Percentiles rank a stretch among this genome's conserved stretches.
These are phyloP conservation scores for Schizonepeta tenuifolia DNA, from an alignment of 257 asterid species.

Conservation along the genomic window DNA sequence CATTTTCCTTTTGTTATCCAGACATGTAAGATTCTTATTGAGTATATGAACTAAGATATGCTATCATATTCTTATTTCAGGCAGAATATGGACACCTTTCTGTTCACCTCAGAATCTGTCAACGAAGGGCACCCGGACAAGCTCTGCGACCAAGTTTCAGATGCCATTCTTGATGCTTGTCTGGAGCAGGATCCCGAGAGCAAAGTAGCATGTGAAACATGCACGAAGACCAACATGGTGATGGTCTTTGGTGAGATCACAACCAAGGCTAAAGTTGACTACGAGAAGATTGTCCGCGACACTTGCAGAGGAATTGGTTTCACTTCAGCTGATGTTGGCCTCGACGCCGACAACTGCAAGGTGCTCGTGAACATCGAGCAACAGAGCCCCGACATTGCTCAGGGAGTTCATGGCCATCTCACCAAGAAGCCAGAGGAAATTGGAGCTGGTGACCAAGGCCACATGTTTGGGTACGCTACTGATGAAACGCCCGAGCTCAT, in stretches of 20 bases:
- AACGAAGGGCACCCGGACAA: constrained; percentile 95
- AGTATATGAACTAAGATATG: neutral
- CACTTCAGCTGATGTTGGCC: constrained; percentile 82
- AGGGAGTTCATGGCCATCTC: constrained; percentile 91
- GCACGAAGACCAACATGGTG: constrained; percentile 95
- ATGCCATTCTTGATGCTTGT: constrained; percentile 93
- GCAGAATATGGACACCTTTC: constrained; percentile 70
- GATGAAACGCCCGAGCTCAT: constrained; percentile 92
- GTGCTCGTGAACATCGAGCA: constrained; percentile 92
- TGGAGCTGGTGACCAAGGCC: constrained; percentile 97
- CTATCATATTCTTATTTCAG: constrained; percentile 35
- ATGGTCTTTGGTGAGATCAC: constrained; percentile 98
- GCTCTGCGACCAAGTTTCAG: constrained; percentile 94
- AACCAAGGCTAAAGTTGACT: constrained; percentile 74
- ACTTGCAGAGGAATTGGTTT: constrained; percentile 90
- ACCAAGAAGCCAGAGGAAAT: constrained; percentile 93
- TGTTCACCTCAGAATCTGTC: constrained; percentile 86
- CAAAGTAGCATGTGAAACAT: constrained; percentile 90
- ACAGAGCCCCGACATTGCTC: constrained; percentile 95
- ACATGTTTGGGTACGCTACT: constrained; percentile 93
- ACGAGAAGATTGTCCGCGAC: constrained; percentile 81
- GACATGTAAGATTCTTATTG: neutral
- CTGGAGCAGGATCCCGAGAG: constrained; percentile 86
- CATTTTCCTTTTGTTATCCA: neutral
- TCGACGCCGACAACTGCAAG: constrained; percentile 95